phyloP scores from a whole-genome alignment of 2,329 filamentous ascomycete genomes.

The Monosporascus sp. region DNA sequence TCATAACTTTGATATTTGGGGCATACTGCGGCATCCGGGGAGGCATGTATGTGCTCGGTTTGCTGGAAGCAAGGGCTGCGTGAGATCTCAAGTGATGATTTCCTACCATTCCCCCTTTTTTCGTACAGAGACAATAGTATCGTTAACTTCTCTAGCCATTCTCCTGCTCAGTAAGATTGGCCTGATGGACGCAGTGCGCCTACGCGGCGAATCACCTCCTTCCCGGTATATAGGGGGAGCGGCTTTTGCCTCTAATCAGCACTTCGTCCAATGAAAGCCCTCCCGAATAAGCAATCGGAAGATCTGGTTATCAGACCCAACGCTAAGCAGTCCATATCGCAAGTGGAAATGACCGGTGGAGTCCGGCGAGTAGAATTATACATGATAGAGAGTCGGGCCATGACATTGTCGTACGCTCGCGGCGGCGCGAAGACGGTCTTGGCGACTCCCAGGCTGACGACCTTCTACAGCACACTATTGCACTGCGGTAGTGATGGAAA shows the following conservation, averaged over 20 bases:
- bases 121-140: no score
- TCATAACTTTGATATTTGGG: constrained; percentile 21
- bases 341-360: neutral
- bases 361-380: neutral
- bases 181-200: no score
- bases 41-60: neutral
- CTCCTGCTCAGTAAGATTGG: no score
- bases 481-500: neutral
- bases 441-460: neutral
- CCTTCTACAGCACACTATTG: neutral
- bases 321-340: neutral
- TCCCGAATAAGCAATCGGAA: no score
- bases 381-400: neutral
- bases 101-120: no score
- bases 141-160: no score
- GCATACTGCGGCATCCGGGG: constrained; percentile 6
- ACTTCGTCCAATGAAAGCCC: no score
- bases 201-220: no score
- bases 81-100: no score
- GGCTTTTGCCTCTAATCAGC: constrained; percentile 23
- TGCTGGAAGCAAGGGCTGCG: no score
- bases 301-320: neutral
- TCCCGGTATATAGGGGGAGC: constrained; percentile 10
- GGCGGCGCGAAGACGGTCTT: neutral
- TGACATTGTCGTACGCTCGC: neutral